Conservation (phyloP, 2,329 filamentous ascomycete species). For the Colletotrichum sojae region DNA sequence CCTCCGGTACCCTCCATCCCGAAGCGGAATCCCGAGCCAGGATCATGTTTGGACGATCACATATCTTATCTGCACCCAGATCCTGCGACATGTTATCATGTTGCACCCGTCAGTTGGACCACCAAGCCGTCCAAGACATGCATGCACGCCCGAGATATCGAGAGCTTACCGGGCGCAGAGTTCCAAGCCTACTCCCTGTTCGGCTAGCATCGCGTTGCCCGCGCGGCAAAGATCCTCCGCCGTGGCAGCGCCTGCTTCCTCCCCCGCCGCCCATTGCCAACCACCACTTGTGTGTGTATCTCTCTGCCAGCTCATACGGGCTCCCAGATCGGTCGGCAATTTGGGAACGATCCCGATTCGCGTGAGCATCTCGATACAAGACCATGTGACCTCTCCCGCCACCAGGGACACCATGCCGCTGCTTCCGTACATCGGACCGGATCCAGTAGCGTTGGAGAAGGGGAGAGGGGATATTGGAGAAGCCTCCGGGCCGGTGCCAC, state of each 20-base stretch:
- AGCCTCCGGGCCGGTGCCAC: conserved; percentile 8
- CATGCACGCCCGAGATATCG: not conserved
- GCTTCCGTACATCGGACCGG: conserved; percentile 36
- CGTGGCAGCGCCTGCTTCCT: not conserved
- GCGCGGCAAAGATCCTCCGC: conserved; percentile 1
- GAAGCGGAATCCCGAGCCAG: not conserved
- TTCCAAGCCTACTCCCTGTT: conserved; percentile 22
- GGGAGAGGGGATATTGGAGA: conserved; percentile 1
- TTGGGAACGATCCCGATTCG: conserved; percentile 6
- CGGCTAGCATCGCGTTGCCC: conserved; percentile 16
- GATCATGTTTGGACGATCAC: conserved; percentile 2
- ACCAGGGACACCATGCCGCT: conserved; percentile 31
- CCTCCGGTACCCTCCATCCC: conserved; percentile 26
- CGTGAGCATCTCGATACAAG: not conserved
- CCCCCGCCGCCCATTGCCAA: not conserved
- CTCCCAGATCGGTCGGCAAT: not conserved
- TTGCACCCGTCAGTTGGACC: not conserved
- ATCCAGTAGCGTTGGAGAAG: conserved; percentile 13
- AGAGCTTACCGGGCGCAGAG: not conserved
- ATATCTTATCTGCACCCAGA: conserved; percentile 25
- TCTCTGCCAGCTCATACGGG: not conserved
- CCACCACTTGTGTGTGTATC: not conserved
- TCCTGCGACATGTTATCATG: conserved; percentile 8
- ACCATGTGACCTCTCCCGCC: conserved; percentile 6
- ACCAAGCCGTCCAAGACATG: not conserved